A percentile compares a stretch with the other conserved stretches of the same genome.
Evolutionary conservation across 2,329 filamentous ascomycete genomes (phyloP).

Genomic region (Exserohilum turcica): DNA sequence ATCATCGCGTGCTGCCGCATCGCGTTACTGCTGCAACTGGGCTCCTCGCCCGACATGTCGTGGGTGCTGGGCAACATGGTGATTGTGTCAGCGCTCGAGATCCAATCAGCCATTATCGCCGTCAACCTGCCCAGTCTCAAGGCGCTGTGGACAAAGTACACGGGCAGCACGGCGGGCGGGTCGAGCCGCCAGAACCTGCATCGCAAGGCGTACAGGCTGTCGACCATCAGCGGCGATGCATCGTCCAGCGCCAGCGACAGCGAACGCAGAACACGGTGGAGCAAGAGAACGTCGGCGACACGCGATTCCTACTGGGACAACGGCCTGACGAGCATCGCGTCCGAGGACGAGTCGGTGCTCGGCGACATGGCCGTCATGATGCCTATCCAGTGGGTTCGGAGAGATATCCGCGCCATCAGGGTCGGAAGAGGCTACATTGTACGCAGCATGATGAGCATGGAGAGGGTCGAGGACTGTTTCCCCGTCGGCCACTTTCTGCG

Average conservation of each 20-base stretch:
- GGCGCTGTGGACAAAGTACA: constrained; percentile 1
- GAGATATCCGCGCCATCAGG: constrained; percentile 3
- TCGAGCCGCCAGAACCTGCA: background rate
- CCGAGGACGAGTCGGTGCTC: constrained; percentile 5
- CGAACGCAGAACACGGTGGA: background rate
- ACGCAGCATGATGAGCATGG: constrained; percentile 8
- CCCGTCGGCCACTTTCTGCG: constrained; percentile 8
- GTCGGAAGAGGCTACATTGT: constrained; percentile 9
- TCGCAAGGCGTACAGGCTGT: background rate
- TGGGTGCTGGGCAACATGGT: background rate
- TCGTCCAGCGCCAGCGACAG: background rate
- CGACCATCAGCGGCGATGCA: background rate
- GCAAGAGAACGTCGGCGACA: background rate
- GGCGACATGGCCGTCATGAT: constrained; percentile 7
- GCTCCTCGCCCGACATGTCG: background rate
- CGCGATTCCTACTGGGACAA: background rate
- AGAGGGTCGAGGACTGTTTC: constrained; percentile 9
- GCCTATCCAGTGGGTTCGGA: constrained; percentile 7
- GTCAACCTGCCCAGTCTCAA: constrained; percentile 6
- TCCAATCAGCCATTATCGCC: constrained; percentile 8
- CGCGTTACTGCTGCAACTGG: background rate
- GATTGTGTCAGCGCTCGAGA: constrained; percentile 3
- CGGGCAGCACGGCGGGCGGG: background rate
- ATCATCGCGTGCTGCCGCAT: constrained; percentile 7
- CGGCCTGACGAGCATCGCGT: constrained; percentile 2